Base-by-base conservation (phyloP, 176 grass and related monocot genomes). In the Poa pratensis region DNA sequence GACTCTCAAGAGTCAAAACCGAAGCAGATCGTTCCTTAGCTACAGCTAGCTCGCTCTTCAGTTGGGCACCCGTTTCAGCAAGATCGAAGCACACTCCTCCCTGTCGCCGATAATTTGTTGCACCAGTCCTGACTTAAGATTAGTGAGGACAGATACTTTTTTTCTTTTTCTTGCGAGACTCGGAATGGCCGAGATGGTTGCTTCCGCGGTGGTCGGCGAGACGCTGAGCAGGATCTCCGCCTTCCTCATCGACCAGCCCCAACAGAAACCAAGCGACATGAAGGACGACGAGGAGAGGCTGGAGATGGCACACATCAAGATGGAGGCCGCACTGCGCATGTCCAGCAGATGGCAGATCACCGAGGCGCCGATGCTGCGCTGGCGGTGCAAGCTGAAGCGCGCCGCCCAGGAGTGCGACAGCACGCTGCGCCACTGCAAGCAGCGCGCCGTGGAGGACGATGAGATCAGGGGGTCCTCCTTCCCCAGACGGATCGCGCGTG, bases 211-310 rank as follows among this genome's bases (percentile, higher is more conserved):
- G 26, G 73, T 75, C 26, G 46, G 26, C 1, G 72, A 75, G 46
- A 51, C 72, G 26, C 15, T 75, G 9, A 75, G 16, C 7, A 52
- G 49, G 9, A 6, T 75, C 27, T 75, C 73, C 27, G 19, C 16
- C 17, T 52, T 75, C 26, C 49, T 75, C 27, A 26, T 40, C 32
- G 57, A 23, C 82, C 74, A 63, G 55, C 40, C 73, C 49, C 18
- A 23, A 14, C 27, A 51, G 42, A 84, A 23, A 30, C 60, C 26
- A 16, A 63, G 59, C 17, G 26, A 34, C 9, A 30, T 30, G 28
- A 49, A n/a, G 14, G 81, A 83, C 16, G 53, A 82, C 7, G 58
- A 74, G 58, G 69, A 83, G 59, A 84, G 81, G 71, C 18, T 50
- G 27, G 71, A 76, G 43, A 75, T 75, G 58, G 72, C 82, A 18